Evolutionary conservation across 2,329 filamentous ascomycete genomes (phyloP).

Genomic region (Cytospora piceae): DNA sequence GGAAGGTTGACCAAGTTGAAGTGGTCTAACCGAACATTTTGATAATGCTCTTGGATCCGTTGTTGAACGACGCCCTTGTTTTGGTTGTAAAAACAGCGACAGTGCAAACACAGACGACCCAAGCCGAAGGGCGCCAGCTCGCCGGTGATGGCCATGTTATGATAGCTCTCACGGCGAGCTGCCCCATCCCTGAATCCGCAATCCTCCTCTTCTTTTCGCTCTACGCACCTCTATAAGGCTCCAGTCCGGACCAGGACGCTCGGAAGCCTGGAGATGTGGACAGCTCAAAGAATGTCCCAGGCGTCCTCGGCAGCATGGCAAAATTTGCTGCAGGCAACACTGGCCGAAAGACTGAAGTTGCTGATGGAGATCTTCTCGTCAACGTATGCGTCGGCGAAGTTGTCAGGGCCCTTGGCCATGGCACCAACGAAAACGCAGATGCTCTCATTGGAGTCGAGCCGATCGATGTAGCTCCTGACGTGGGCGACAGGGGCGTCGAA

Average conservation of each 20-base stretch:
- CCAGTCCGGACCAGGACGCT: background rate
- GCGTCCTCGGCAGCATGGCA: constrained; percentile 97
- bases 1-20: constrained; percentile 66
- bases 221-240: background rate
- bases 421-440: constrained; percentile 97
- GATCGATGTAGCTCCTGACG: constrained; percentile 85
- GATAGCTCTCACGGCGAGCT: constrained; percentile 59
- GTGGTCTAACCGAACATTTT: constrained; percentile 50
- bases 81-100: constrained; percentile 86
- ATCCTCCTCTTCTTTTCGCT: constrained; percentile 1
- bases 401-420: constrained; percentile 96
- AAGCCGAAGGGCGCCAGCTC: constrained; percentile 52
- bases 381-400: constrained; percentile 91
- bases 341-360: constrained; percentile 95
- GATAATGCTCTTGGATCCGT: constrained; percentile 67
- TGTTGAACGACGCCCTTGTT: constrained; percentile 77
- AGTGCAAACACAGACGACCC: constrained; percentile 70
- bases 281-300: constrained; percentile 79
- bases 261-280: background rate
- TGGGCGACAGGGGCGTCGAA: constrained; percentile 89
- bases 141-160: constrained; percentile 70
- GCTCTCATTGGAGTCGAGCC: constrained; percentile 80
- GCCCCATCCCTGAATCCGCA: constrained; percentile 37
- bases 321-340: constrained; percentile 99
- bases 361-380: constrained; percentile 98